Percentiles rank a stretch among this genome's conserved stretches.
phyloP scores from a whole-genome alignment of 805 yeast species.

The Schizosaccharomyces osmophilus region DNA sequence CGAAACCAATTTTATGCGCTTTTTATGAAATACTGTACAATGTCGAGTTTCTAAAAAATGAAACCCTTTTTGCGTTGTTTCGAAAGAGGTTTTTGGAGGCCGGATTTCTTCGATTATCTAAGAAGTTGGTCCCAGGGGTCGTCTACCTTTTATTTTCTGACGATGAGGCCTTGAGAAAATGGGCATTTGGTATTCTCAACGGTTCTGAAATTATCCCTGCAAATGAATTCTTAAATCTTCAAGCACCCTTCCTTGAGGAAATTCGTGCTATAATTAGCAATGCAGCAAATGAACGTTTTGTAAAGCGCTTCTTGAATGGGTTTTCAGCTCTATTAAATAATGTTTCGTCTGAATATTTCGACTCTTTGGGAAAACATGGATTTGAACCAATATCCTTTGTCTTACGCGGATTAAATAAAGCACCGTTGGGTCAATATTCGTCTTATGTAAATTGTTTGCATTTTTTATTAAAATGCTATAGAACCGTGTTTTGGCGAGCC shows the following conservation, averaged over 20 bases:
- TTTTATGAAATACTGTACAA: not conserved
- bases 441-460: not conserved
- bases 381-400: not conserved
- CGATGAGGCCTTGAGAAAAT: not conserved
- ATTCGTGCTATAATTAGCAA: not conserved
- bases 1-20: not conserved
- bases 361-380: not conserved
- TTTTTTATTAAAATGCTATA: not conserved
- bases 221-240: not conserved
- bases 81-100: not conserved
- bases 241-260: not conserved
- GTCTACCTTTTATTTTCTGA: not conserved
- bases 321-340: not conserved
- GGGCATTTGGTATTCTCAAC: not conserved
- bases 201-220: not conserved
- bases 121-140: not conserved
- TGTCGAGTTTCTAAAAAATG: not conserved
- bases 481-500: not conserved
- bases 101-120: not conserved
- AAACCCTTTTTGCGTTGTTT: not conserved
- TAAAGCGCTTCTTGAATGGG: not conserved
- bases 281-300: not conserved
- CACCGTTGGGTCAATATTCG: not conserved
- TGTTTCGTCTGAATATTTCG: not conserved
- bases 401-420: not conserved